A percentile compares a stretch with the other conserved stretches of the same genome.
Evolutionary conservation across 1,284 basidiomycete genomes (phyloP).

Genomic region (Ustilago nuda): DNA sequence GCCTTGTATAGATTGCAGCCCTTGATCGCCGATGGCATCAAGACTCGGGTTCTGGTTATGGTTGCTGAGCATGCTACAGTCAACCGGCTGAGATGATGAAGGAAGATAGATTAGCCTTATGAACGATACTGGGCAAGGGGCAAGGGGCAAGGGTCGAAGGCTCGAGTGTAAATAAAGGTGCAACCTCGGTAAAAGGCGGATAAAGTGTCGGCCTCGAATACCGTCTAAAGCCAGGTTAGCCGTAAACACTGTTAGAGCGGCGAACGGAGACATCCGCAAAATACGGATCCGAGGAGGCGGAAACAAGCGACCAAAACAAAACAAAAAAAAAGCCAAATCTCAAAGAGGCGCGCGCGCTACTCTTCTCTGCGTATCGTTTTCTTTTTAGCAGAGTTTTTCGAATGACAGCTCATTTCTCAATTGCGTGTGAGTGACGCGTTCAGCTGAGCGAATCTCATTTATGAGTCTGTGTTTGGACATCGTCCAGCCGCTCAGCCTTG

Average conservation of each 20-base stretch:
- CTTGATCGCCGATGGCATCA: no score
- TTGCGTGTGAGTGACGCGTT: background rate
- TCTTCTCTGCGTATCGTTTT: no score
- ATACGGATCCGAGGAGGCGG: constrained; percentile 12
- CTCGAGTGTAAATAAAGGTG: background rate
- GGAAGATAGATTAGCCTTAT: background rate
- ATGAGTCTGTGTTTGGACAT: constrained; percentile 1
- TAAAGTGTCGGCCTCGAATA: constrained; percentile 14
- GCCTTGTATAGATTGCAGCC: no score
- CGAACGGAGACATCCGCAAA: constrained; percentile 22
- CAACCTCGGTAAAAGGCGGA: constrained; percentile 13
- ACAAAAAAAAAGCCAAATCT: background rate
- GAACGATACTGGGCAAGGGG: constrained; percentile 3
- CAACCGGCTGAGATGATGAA: background rate
- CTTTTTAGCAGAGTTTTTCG: no score
- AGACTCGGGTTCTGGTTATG: background rate
- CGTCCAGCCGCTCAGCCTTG: background rate
- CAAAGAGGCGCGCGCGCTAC: background rate
- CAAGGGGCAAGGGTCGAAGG: constrained; percentile 16
- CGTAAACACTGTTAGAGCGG: background rate
- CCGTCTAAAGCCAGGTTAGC: background rate
- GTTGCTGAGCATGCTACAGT: background rate
- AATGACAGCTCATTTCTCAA: background rate
- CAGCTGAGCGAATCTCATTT: background rate
- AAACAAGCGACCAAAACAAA: background rate